These are phyloP conservation scores for Coniochaeta sp. DNA, from an alignment of 2,329 filamentous ascomycete genomes.

Conservation along the genomic window DNA sequence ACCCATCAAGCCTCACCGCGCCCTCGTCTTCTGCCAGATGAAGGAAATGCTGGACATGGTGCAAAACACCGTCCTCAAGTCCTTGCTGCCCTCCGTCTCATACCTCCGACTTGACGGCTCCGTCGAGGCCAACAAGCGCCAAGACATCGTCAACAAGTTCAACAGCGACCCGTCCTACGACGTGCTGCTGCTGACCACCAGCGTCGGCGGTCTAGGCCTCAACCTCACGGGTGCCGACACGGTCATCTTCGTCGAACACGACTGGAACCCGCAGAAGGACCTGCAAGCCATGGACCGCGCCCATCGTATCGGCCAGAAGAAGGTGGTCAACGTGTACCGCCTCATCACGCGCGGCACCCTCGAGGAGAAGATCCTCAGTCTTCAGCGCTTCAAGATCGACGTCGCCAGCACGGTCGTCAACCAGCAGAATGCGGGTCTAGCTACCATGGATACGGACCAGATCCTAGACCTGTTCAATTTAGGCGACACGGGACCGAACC, in stretches of 20 bases:
- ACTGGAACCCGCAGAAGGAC: slow-evolving; percentile 99
- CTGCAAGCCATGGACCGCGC: slow-evolving; percentile 98
- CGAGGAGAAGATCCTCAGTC: slow-evolving; percentile 95
- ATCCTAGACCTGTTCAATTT: slow-evolving; percentile 95
- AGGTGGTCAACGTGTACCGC: slow-evolving; percentile 98
- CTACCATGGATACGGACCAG: slow-evolving; percentile 96
- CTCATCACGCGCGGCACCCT: slow-evolving; percentile 92
- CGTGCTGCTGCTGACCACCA: slow-evolving; percentile 86
- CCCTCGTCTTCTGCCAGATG: slow-evolving; percentile 98
- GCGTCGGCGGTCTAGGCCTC: slow-evolving; percentile 86
- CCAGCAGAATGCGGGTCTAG: slow-evolving; percentile 92
- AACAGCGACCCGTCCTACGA: slow-evolving; percentile 97
- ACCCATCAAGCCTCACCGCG: slow-evolving; percentile 92
- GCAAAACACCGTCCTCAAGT: slow-evolving; percentile 84
- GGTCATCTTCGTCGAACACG: slow-evolving; percentile 98
- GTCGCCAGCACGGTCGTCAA: slow-evolving; percentile 97
- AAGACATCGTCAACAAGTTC: slow-evolving; percentile 98
- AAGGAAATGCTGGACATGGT: slow-evolving; percentile 99
- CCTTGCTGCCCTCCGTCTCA: slow-evolving; percentile 85
- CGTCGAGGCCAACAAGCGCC: slow-evolving; percentile 86
- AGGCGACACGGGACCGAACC: slow-evolving; percentile 65
- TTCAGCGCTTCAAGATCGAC: slow-evolving; percentile 99
- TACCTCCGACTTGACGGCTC: slow-evolving; percentile 90
- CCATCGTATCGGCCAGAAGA: slow-evolving; percentile 98
- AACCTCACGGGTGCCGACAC: slow-evolving; percentile 97